Evolutionary conservation across 345 rosid species (phyloP), one percentile per base, ranked within the genome.

Genomic region (Excoecaria agallocha): DNA sequence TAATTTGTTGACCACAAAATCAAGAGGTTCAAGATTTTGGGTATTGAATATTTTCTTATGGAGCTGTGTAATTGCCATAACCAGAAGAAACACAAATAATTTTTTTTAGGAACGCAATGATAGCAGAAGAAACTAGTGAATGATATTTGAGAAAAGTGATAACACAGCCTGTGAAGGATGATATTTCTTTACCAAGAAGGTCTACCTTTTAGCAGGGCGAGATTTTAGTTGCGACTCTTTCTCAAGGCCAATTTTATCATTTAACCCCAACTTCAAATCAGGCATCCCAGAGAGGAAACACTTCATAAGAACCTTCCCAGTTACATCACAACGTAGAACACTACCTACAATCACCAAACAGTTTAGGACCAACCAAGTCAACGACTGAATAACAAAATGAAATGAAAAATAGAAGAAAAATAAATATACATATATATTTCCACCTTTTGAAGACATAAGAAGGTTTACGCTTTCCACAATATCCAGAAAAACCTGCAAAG

Each of bases 241-340:
- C 86, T 94, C 98, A 35, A 94, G 97, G 77, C 98, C 98, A 88
- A 94, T 93, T 84, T 94, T 94, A 86, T 92, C 98, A 82, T 94
- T 94, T 80, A 96, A 89, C 16, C 98, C 99, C 93, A 96, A 82
- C 83, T 96, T 96, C 85, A 96, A 76, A 87, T 96, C 99, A 82
- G 98, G 99, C 99, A 96, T 96, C 86, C 98, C 99, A 70, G 97
- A 93, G 66, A 96, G 95, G 82, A 96, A 93, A 82, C 99, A 95
- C 86, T 95, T 96, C 99, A 96, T 93, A 66, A 93, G 88, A 71
- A 96, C 81, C 88, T 96, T 96, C 63, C 99, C 98, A 17, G 96
- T 93, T 75, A 93, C 99, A 83, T 96, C 99, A 82, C 99, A 96
- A 30, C 97, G 95, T 38, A 96, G 86, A 63, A 93, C 98, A 24